Base-by-base conservation (phyloP, 140 eudicot genomes). In the Erigeron philadelphicus region DNA sequence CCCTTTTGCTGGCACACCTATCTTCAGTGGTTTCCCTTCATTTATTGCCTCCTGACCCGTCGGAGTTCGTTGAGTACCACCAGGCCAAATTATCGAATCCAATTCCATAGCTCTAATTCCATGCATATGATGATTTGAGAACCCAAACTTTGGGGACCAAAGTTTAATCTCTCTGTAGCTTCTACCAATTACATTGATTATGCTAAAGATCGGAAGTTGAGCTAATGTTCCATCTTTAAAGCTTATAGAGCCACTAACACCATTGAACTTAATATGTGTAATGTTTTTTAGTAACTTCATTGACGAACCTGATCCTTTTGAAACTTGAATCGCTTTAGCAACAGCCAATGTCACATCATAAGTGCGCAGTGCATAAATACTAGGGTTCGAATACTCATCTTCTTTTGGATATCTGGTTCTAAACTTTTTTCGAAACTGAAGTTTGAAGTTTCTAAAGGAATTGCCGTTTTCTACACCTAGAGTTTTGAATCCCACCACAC, bases 1-100 rank as follows among this genome's bases (percentile, higher is more conserved):
- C 53, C 91, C 88, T 61, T 46, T 76, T 5, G 91, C 89, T 1
- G 95, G 91, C 48, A 88, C 87, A 0, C 92, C 92, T 2, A 85
- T 83, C 79, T 44, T 83, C 56, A 88, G 11, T 11, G 79, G 87
- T 46, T 65, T 81, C 71, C 78, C 79, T 8, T 61, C 66, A 60
- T 66, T 71, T 21, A 80, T 77, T 15, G 64, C 35, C 43, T 5
- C 31, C 74, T 59, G 74, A 6, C 89, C 88, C 6, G 19, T 61
- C 2, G 95, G 95, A 45, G 70, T 70, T 2, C 16, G 52, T 42
- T 67, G 80, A 9, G 50, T 63, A 10, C 84, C 85, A 58, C 95
- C 91, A 0, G 95, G 88, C 91, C 91, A 88, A 62, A 70, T 72
- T 11, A 85, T 75, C 11, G 78, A 64, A 66, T 73, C 76, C 53